Percentiles rank a stretch among this genome's conserved stretches.
These are phyloP conservation scores for Earliella scabrosa DNA, from an alignment of 1,284 basidiomycete genomes.

Conservation along the genomic window DNA sequence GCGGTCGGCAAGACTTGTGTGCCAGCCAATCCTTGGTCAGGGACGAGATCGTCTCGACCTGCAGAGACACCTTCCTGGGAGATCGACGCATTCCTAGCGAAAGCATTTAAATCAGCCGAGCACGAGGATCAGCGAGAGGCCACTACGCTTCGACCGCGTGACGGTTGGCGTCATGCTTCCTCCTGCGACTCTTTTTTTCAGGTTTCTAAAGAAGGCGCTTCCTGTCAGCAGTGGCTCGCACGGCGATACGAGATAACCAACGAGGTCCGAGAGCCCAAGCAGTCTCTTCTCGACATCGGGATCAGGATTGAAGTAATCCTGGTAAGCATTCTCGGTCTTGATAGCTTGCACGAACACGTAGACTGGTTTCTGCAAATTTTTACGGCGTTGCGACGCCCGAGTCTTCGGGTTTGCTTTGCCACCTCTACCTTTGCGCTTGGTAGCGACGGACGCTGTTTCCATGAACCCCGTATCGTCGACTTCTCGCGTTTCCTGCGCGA, in stretches of 20 bases:
- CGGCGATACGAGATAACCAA: constrained; percentile 33
- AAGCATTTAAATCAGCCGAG: constrained; percentile 7
- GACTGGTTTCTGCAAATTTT: constrained; percentile 56
- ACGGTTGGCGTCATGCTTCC: constrained; percentile 13
- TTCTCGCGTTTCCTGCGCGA: constrained; percentile 52
- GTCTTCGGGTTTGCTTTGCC: constrained; percentile 39
- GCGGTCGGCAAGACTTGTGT: background rate
- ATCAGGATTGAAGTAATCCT: constrained; percentile 70
- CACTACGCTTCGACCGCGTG: constrained; percentile 26
- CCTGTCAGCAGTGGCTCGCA: constrained; percentile 7
- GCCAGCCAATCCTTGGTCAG: background rate
- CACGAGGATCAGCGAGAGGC: constrained; percentile 5
- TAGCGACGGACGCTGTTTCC: constrained; percentile 44
- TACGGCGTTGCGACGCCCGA: constrained; percentile 40
- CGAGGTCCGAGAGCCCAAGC: constrained; percentile 61
- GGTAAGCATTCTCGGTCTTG: constrained; percentile 50
- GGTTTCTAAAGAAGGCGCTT: constrained; percentile 33
- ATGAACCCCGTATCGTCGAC: constrained; percentile 55
- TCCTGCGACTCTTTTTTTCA: constrained; percentile 28
- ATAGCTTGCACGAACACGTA: constrained; percentile 60
- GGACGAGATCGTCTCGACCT: constrained; percentile 3
- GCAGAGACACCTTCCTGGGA: constrained; percentile 1
- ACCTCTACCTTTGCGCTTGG: constrained; percentile 46
- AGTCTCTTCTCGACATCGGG: constrained; percentile 60
- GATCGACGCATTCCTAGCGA: constrained; percentile 7